Conservation (phyloP, 2,329 filamentous ascomycete genomes). For the Xylaria sp. region DNA sequence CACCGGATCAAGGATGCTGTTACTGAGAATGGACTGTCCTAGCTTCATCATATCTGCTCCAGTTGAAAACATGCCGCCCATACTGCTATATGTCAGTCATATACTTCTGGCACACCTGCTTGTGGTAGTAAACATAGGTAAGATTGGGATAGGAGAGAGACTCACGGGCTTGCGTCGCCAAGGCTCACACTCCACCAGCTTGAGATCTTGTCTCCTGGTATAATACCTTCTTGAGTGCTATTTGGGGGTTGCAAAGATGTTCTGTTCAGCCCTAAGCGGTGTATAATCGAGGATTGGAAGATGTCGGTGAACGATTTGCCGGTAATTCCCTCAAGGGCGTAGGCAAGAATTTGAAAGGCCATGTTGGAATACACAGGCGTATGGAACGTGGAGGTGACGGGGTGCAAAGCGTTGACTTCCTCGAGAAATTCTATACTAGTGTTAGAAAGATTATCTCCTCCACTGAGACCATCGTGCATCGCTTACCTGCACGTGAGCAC, state of each 20-base stretch:
- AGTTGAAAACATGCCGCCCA: conserved; percentile 7
- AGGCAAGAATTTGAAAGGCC: conserved; percentile 11
- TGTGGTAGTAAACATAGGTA: not conserved
- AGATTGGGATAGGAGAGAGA: not conserved
- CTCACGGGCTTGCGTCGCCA: conserved; percentile 5
- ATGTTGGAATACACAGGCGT: conserved; percentile 11
- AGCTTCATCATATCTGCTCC: conserved; percentile 2
- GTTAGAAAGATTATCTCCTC: not conserved
- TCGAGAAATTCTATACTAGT: conserved; percentile 1
- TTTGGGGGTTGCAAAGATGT: conserved; percentile 9
- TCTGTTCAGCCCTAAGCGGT: not conserved
- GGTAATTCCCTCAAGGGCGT: conserved; percentile 8
- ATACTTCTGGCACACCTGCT: not conserved
- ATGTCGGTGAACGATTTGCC: not conserved
- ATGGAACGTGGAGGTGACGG: conserved; percentile 10
- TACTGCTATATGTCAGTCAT: not conserved
- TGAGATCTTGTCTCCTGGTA: conserved; percentile 8
- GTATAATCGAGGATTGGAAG: conserved; percentile 1
- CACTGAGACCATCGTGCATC: not conserved
- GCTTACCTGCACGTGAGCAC: conserved; percentile 5
- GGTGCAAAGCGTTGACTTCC: not conserved
- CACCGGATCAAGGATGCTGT: not conserved
- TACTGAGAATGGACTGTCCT: conserved; percentile 13
- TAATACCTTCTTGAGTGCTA: conserved; percentile 5
- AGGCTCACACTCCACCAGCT: conserved; percentile 9